Percentiles rank a stretch among this genome's conserved stretches.
phyloP scores from a whole-genome alignment of 768 basidiomycete species.

The Phallus indusiatus region DNA sequence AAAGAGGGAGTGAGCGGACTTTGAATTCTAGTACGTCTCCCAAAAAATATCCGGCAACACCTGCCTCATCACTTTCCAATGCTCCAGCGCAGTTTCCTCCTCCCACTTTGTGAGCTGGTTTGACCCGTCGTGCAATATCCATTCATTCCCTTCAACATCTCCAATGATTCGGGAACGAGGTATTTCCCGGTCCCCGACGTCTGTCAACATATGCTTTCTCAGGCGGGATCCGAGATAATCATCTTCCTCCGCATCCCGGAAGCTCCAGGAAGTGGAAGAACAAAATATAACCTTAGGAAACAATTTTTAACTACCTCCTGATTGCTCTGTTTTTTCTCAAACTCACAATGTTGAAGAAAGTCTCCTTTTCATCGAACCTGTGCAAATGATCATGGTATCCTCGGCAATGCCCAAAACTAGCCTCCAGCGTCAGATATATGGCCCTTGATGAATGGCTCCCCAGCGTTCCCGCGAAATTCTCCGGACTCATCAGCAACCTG shows the following conservation, averaged over 20 bases:
- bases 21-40: slow-evolving; percentile 53
- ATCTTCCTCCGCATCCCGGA: slow-evolving; percentile 41
- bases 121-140: slow-evolving; percentile 45
- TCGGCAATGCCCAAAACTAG: slow-evolving; percentile 69
- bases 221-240: slow-evolving; percentile 66
- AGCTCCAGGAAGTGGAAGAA: slow-evolving; percentile 41
- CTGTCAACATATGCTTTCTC: slow-evolving; percentile 48
- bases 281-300: slow-evolving; percentile 83
- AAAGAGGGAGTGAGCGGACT: slow-evolving; percentile 3
- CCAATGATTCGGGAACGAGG: slow-evolving; percentile 27
- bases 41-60: slow-evolving; percentile 64
- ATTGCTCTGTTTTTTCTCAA: background rate
- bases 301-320: background rate
- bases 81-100: slow-evolving; percentile 48
- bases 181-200: slow-evolving; percentile 45
- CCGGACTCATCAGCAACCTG: background rate
- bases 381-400: slow-evolving; percentile 67
- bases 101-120: slow-evolving; percentile 64
- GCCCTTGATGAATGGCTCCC: slow-evolving; percentile 53
- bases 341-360: slow-evolving; percentile 69
- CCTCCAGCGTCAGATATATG: slow-evolving; percentile 59
- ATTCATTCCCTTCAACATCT: slow-evolving; percentile 26
- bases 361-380: slow-evolving; percentile 37
- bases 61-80: slow-evolving; percentile 85
- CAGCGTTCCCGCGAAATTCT: slow-evolving; percentile 82